Base-by-base conservation (phyloP, 1,284 basidiomycete species). In the Coniferiporia weirii region DNA sequence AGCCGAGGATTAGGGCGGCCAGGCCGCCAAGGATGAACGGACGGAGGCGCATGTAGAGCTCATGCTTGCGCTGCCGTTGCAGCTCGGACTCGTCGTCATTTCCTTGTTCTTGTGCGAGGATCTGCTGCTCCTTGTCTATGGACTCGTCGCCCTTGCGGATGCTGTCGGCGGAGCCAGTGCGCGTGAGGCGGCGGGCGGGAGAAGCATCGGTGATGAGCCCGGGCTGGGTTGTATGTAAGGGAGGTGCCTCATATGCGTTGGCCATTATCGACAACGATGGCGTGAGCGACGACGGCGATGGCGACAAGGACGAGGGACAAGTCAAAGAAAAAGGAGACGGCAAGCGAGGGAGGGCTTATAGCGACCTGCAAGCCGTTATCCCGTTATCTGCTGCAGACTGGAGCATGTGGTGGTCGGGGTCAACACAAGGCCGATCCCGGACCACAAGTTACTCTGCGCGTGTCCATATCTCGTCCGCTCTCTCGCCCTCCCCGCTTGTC, bases 1-100 rank as follows among this genome's bases (percentile, higher is more conserved):
- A 91, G 48, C 80, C 88, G 50, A 91, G 73, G 63, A 91, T 89
- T 48, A 85, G 68, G 19, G 76, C 69, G 9, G 83, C 85, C 0
- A 84, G 61, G n/a, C 64, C 78, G 44, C 70, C 69, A 45, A 90
- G 73, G 58, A 84, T 72, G 69, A 78, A 60, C 15, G 72, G 70
- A n/a, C 77, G 72, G 53, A 71, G 60, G 57, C 66, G 70, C 61
- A 62, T 62, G 59, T 70, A 70, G 34, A 69, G 59, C 10, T 59
- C 57, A 52, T 57, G 52, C 44, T 56, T 59, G 13, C 60, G 50
- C 22, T 55, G 38, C 9, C 66, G 63, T 46, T 67, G 66, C 32
- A 67, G 67, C 34, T 69, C 64, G 32, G 70, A 67, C 17, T 66
- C 67, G 4, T 68, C 63, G 32, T 64, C 64, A 17, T 35, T 46